A percentile compares a stretch with the other conserved stretches of the same genome.
These are phyloP conservation scores for Aspergillus aculeatinus DNA, from an alignment of 2,329 filamentous ascomycete genomes.

Conservation along the genomic window DNA sequence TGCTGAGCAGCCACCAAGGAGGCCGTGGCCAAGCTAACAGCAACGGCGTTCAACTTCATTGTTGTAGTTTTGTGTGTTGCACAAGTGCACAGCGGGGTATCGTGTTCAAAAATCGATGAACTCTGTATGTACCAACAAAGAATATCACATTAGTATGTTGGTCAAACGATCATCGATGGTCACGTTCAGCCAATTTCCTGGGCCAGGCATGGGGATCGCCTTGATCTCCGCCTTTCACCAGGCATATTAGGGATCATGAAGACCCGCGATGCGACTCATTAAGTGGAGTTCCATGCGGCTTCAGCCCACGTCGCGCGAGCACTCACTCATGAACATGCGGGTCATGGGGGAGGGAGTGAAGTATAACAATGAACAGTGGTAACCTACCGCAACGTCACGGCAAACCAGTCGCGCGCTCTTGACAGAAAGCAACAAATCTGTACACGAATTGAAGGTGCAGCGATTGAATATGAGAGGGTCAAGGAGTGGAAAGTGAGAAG, in stretches of 20 bases:
- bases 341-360: background rate
- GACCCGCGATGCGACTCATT: background rate
- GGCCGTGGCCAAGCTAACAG: constrained; percentile 43
- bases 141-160: background rate
- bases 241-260: background rate
- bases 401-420: constrained; percentile 30
- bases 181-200: background rate
- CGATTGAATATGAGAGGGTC: constrained; percentile 13
- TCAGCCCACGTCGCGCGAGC: background rate
- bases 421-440: constrained; percentile 19
- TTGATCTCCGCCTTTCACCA: background rate
- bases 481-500: constrained; percentile 25
- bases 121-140: background rate
- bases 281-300: background rate
- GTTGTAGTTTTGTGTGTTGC: constrained; percentile 16
- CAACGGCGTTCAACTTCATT: constrained; percentile 45
- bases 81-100: constrained; percentile 1
- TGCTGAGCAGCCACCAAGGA: constrained; percentile 45
- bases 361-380: background rate
- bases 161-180: background rate
- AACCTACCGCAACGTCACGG: constrained; percentile 32
- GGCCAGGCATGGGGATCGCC: background rate
- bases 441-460: constrained; percentile 23
- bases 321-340: background rate
- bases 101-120: background rate